These are phyloP conservation scores for Boletus sp. DNA, from an alignment of 1,284 basidiomycete genomes.

Conservation along the genomic window DNA sequence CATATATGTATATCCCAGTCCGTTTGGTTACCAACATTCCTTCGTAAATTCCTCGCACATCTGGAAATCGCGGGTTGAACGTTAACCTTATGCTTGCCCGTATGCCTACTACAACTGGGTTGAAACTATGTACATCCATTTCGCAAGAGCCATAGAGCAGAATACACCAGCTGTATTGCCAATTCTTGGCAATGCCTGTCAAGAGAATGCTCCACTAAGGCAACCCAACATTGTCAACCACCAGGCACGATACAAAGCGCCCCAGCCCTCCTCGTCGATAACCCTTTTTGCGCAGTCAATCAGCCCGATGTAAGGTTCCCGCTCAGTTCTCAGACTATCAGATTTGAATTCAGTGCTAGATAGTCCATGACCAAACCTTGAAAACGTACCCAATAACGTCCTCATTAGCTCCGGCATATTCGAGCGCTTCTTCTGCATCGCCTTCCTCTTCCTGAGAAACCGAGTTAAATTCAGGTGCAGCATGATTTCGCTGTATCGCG, in stretches of 20 bases:
- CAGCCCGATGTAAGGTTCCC: constrained; percentile 82
- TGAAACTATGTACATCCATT: neutral
- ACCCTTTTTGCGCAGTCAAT: constrained; percentile 78
- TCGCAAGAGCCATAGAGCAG: neutral
- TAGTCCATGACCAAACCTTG: too few relatives aligned
- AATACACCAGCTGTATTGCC: neutral
- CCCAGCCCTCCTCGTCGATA: constrained; percentile 79
- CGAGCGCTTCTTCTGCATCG: constrained; percentile 61
- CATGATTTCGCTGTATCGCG: constrained; percentile 82
- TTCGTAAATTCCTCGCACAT: neutral
- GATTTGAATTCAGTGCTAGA: constrained; percentile 1
- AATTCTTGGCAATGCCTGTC: neutral
- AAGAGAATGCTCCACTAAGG: constrained; percentile 58
- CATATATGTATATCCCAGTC: too few relatives aligned
- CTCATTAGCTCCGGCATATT: constrained; percentile 73
- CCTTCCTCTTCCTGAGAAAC: constrained; percentile 70
- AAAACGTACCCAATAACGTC: constrained; percentile 79
- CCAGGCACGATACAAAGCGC: constrained; percentile 81
- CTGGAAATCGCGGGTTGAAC: neutral
- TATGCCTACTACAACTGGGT: neutral
- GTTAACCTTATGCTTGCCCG: too few relatives aligned
- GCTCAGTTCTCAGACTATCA: constrained; percentile 70
- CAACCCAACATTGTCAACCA: constrained; percentile 78
- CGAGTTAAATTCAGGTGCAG: constrained; percentile 67
- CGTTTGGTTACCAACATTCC: too few relatives aligned